Evolutionary conservation across 805 yeast species (phyloP).

Genomic region (Zygoascus biomembranicola): DNA sequence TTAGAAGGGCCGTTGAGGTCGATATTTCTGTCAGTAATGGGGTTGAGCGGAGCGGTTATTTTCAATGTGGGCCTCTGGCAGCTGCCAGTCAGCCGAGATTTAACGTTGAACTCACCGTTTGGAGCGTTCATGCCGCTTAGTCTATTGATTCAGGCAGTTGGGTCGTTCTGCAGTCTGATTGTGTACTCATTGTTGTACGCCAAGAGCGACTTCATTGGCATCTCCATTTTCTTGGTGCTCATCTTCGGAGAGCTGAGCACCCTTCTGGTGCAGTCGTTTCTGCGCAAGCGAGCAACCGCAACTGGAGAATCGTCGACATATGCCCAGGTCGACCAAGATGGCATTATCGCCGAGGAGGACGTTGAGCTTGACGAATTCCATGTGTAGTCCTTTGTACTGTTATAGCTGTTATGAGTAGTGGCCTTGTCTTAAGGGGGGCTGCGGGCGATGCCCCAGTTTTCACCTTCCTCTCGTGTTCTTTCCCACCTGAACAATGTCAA

Average conservation of each 20-base stretch:
- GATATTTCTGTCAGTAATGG: slow-evolving; percentile 1
- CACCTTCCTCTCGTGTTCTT: background rate
- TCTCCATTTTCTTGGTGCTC: slow-evolving; percentile 5
- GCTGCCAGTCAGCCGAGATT: slow-evolving; percentile 5
- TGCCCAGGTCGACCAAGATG: background rate
- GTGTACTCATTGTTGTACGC: slow-evolving; percentile 12
- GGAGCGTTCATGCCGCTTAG: slow-evolving; percentile 17
- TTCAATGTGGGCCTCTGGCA: slow-evolving; percentile 4
- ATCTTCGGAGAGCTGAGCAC: background rate
- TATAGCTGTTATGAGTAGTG: too few relatives aligned
- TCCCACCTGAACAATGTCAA: background rate
- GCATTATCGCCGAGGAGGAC: background rate
- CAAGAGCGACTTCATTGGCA: slow-evolving; percentile 16
- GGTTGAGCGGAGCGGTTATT: slow-evolving; percentile 6
- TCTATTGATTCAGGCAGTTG: slow-evolving; percentile 17
- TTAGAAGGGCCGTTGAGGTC: background rate
- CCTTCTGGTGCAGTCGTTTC: background rate
- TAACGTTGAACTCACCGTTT: slow-evolving; percentile 1
- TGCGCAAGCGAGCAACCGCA: background rate
- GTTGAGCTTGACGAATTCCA: background rate
- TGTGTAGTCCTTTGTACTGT: background rate
- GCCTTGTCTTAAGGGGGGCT: too few relatives aligned
- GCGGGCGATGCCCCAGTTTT: background rate
- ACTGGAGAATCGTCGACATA: background rate
- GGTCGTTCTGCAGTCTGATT: slow-evolving; percentile 11